Evolutionary conservation across 1,284 basidiomycete genomes (phyloP).

Genomic region (Earliella scabrosa): DNA sequence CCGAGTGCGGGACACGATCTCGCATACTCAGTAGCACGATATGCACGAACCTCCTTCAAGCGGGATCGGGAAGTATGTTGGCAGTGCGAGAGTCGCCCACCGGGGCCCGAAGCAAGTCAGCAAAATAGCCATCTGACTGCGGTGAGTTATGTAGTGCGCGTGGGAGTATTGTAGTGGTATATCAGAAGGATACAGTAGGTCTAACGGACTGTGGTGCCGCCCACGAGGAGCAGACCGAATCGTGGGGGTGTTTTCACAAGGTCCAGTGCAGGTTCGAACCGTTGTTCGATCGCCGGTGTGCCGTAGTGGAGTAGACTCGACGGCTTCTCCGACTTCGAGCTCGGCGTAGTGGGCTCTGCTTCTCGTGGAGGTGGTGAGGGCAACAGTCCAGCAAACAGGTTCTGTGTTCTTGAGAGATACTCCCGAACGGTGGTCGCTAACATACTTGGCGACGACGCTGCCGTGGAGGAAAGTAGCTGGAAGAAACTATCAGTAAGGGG

Average conservation of each 20-base stretch:
- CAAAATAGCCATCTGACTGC: conserved; percentile 1
- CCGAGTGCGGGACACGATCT: too few species aligned
- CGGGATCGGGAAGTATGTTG: too few species aligned
- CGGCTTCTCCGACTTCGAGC: conserved; percentile 25
- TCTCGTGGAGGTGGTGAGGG: conserved; percentile 30
- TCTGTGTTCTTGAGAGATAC: conserved; percentile 35
- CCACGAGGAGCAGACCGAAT: conserved; percentile 47
- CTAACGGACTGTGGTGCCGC: conserved; percentile 32
- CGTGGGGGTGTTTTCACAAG: conserved; percentile 49
- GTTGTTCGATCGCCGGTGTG: conserved; percentile 36
- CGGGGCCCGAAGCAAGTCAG: background rate
- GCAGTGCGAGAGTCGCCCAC: too few species aligned
- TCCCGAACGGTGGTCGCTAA: conserved; percentile 26
- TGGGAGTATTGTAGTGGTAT: background rate
- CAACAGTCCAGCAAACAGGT: conserved; percentile 40
- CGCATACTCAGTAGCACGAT: too few species aligned
- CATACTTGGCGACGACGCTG: conserved; percentile 14
- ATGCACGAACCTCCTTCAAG: too few species aligned
- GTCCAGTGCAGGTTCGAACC: conserved; percentile 41
- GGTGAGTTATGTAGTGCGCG: conserved; percentile 6
- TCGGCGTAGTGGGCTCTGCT: conserved; percentile 1
- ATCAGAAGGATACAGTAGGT: conserved; percentile 16
- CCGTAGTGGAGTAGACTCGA: conserved; percentile 33
- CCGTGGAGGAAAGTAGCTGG: background rate
- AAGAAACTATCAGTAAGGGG: background rate